Percentiles rank a stretch among this genome's conserved stretches.
Evolutionary conservation across 2,329 filamentous ascomycete species (phyloP).

Genomic region (Geosmithia flava): DNA sequence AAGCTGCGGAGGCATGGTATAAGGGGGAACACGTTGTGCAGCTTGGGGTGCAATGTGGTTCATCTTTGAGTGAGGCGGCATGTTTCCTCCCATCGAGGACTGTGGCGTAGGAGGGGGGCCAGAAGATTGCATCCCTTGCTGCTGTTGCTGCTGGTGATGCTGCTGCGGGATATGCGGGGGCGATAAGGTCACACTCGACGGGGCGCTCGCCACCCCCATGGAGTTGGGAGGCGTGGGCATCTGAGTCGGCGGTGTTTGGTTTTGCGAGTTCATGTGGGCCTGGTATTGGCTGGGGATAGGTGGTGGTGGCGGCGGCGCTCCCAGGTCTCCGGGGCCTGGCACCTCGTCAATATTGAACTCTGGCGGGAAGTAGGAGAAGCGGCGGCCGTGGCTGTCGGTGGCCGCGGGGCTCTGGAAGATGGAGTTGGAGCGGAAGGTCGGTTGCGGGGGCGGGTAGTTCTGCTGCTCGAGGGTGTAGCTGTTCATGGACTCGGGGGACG

Average conservation of each 20-base stretch:
- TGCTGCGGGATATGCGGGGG: conserved; percentile 22
- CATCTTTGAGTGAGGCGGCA: not conserved
- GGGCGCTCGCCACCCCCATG: conserved; percentile 16
- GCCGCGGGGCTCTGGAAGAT: conserved; percentile 50
- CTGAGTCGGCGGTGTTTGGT: conserved; percentile 13
- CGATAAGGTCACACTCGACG: conserved; percentile 19
- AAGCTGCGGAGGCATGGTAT: conserved; percentile 10
- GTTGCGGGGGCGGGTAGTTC: conserved; percentile 30
- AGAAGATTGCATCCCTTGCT: not conserved
- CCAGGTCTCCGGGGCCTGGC: conserved; percentile 18
- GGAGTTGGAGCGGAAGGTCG: conserved; percentile 51
- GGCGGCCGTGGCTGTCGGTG: conserved; percentile 38
- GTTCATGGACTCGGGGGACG: conserved; percentile 39
- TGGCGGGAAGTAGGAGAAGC: conserved; percentile 53
- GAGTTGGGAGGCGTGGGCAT: conserved; percentile 32
- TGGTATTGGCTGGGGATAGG: conserved; percentile 6
- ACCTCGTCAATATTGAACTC: conserved; percentile 27
- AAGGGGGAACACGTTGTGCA: conserved; percentile 3
- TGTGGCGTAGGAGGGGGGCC: not conserved
- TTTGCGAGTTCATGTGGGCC: not conserved
- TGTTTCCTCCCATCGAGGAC: not conserved
- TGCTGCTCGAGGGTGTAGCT: conserved; percentile 30
- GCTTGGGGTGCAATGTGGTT: conserved; percentile 1
- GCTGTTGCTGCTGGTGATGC: conserved; percentile 3
- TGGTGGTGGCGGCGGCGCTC: conserved; percentile 15